Evolutionary conservation across 1,284 basidiomycete species (phyloP), one percentile per base, ranked within the genome.

Genomic region (Moesziomyces parantarcticus): DNA sequence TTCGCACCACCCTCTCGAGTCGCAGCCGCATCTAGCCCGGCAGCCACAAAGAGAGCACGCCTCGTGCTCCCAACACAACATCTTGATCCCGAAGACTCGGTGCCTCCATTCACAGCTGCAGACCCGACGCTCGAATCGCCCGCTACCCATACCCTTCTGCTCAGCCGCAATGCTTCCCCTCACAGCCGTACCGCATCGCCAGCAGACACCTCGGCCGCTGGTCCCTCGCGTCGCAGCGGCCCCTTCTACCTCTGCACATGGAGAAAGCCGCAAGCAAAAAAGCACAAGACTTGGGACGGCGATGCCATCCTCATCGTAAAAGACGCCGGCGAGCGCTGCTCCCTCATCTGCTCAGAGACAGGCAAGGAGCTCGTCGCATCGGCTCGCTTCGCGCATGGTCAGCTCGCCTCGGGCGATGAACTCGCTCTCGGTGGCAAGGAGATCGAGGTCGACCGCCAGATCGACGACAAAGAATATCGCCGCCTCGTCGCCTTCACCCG

Each of bases 261-360:
- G 77, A 87, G 93, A 23, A 92, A 90, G 77, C 89, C 89, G 26
- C 90, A 92, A 78, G 86, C 86, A 22, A 90, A 88, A 83, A 95
- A 94, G 85, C 89, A 94, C 81, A 93, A 93, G 83, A 93, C 90
- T 1, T 95, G 93, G 93, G 92, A 94, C 75, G 92, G 79, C 8
- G 85, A 85, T 58, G 84, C 78, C 0, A 62, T 85, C 10, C 76
- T 84, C 26, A 64, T 79, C 36, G 61, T 80, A 34, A 68, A 80
- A 32, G 51, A 58, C 16, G 60, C 44, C 8, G 75, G 75, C 13
- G 59, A 63, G 14, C 64, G 68, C 3, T 76, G 77, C 55, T 67
- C 54, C 16, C 66, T 82, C 34, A 59, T 75, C 21, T 76, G 72
- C 47, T 53, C 70, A 25, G 72, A 82, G 41, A 74, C 68, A 13